Conservation (phyloP, 2,329 filamentous ascomycete species). For the Fulvia fulva region DNA sequence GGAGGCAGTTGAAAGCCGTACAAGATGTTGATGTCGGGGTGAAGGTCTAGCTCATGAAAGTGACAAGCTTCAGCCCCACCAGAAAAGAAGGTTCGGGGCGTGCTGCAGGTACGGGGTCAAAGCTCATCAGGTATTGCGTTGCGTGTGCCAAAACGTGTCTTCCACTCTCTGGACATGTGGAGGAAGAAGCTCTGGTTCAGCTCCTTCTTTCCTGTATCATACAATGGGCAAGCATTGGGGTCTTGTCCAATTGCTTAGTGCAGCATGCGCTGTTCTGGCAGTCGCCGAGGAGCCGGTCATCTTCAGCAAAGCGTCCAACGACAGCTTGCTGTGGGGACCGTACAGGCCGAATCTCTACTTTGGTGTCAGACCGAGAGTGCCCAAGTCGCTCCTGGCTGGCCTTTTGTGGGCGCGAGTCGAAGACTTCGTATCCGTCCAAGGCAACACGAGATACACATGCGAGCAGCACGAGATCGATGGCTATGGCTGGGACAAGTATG, state of each 20-base stretch:
- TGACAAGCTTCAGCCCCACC: not conserved
- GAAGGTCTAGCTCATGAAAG: too few species aligned
- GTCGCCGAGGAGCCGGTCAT: constrained; percentile 22
- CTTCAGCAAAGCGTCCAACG: constrained; percentile 57
- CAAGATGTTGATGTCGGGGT: not conserved
- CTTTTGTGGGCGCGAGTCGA: constrained; percentile 89
- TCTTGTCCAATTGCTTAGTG: constrained; percentile 21
- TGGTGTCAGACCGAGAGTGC: constrained; percentile 75
- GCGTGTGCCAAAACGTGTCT: not conserved
- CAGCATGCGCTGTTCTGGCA: constrained; percentile 20
- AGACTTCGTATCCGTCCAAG: constrained; percentile 68
- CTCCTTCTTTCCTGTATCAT: not conserved
- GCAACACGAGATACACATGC: constrained; percentile 85
- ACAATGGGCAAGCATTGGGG: constrained; percentile 25
- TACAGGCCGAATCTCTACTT: constrained; percentile 95
- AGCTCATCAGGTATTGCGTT: too few species aligned
- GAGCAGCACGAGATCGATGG: constrained; percentile 94
- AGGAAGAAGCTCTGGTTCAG: not conserved
- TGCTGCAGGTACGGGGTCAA: not conserved
- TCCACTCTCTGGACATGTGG: not conserved
- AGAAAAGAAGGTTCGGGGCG: not conserved
- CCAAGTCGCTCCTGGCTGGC: constrained; percentile 75
- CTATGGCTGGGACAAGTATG: constrained; percentile 98
- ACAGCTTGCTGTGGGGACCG: constrained; percentile 90
- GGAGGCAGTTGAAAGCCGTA: too few species aligned